Conservation (phyloP, 805 yeast species). For the Priceomyces carsonii region DNA sequence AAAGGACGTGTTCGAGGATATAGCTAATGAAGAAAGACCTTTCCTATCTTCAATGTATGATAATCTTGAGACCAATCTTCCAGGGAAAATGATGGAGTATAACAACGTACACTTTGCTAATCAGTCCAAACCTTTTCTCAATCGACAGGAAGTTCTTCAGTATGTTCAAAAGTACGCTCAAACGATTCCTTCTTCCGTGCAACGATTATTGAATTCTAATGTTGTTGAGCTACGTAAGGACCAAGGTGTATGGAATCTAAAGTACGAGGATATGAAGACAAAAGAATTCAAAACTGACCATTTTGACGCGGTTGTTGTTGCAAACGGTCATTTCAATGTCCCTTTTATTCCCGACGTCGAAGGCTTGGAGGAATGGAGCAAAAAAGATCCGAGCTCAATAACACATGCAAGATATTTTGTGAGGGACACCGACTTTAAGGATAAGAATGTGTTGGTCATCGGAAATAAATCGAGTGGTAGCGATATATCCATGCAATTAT, state of each 20-base stretch:
- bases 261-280: conserved; percentile 5
- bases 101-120: conserved; percentile 15
- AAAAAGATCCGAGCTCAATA: conserved; percentile 21
- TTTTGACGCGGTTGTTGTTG: conserved; percentile 33
- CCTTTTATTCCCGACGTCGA: conserved; percentile 29
- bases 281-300: conserved; percentile 1
- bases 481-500: conserved; percentile 67
- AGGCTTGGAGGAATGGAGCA: conserved; percentile 28
- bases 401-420: conserved; percentile 30
- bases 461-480: conserved; percentile 80
- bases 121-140: conserved; percentile 54
- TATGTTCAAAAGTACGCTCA: conserved; percentile 61
- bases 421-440: conserved; percentile 21
- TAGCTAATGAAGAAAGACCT: conserved; percentile 12
- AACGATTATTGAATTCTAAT: conserved; percentile 14
- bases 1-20: conserved; percentile 18
- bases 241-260: conserved; percentile 15
- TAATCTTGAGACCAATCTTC: conserved; percentile 68
- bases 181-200: conserved; percentile 13
- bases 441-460: conserved; percentile 52
- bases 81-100: conserved; percentile 64
- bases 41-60: conserved; percentile 57
- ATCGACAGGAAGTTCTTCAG: conserved; percentile 56
- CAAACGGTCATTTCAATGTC: conserved; percentile 31
- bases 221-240: conserved; percentile 13